Base-by-base conservation (phyloP, 1,284 basidiomycete genomes). In the Ceratobasidium sp. region DNA sequence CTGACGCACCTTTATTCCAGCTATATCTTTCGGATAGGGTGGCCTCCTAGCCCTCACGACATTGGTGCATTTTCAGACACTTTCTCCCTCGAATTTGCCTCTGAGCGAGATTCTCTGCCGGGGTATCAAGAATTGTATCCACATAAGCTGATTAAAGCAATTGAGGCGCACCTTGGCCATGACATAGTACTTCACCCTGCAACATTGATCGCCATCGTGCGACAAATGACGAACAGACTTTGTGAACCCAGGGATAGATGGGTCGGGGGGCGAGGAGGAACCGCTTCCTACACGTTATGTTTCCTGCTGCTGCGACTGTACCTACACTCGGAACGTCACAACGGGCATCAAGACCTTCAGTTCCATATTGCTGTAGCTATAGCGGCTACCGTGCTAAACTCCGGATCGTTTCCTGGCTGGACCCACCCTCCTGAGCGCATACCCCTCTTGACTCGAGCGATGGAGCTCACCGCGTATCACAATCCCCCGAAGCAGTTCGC, bases 111-210 rank as follows among this genome's bases (percentile, higher is more conserved):
- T 15, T 26, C n/a, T 23, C 26, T 10, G 13, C 3, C 20, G n/a
- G 20, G 20, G 17, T 68, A 54, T 26, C 44, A 7, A 5, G n/a
- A 52, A 5, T 13, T 50, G 48, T 23, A 17, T 40, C 66, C 44
- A 48, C 28, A 28, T 15, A 23, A 23, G 40, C 7, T 20, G 15
- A 17, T 17, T 68, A 4, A 20, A 9, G 7, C 5, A 1, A 46
- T 54, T 5, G 66, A 68, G 23, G 17, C 23, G 48, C 48, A 68
- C 20, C 28, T 54, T 12, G 20, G 23, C 7, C 23, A 56, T n/a
- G 23, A 68, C 13, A 54, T 28, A 38, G 48, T 68, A 23, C 9
- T 54, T 12, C 66, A 68, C 40, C 66, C 66, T n/a, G 48, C 48
- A 9, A 33, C 66, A 23, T 33, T 68, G 28, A 40, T 54, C 17